A percentile compares a stretch with the other conserved stretches of the same genome.
These are phyloP conservation scores for Dryadomyces quercus-mongolicae DNA, from an alignment of 2,329 filamentous ascomycete species.

Conservation along the genomic window DNA sequence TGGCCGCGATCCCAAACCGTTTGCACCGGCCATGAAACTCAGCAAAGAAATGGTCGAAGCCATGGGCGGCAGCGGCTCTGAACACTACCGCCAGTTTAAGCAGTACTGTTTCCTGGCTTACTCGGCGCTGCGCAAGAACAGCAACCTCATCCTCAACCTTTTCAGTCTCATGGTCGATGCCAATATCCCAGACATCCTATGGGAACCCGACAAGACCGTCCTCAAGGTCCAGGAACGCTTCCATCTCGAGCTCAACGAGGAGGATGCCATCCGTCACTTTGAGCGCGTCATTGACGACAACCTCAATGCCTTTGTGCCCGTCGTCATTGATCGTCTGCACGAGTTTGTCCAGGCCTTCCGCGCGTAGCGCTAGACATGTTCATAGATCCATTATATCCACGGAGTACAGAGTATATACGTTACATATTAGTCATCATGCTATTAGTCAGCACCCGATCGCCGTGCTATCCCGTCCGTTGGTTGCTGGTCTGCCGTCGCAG, in stretches of 20 bases:
- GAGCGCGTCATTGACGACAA: slow-evolving; percentile 86
- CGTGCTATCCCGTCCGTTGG: no score
- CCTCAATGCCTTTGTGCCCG: slow-evolving; percentile 77
- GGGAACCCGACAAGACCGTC: slow-evolving; percentile 88
- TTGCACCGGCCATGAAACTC: slow-evolving; percentile 93
- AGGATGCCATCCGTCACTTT: slow-evolving; percentile 81
- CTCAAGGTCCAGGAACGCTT: slow-evolving; percentile 92
- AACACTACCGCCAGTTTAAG: slow-evolving; percentile 80
- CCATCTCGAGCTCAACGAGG: slow-evolving; percentile 80
- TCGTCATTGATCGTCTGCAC: slow-evolving; percentile 90
- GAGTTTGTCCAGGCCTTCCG: slow-evolving; percentile 87
- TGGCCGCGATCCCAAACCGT: slow-evolving; percentile 91
- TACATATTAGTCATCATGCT: no score
- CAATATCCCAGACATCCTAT: slow-evolving; percentile 87
- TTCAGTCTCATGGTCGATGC: slow-evolving; percentile 97
- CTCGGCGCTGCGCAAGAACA: slow-evolving; percentile 77
- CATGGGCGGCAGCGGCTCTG: slow-evolving; percentile 76
- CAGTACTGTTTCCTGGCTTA: slow-evolving; percentile 95
- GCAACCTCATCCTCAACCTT: slow-evolving; percentile 83
- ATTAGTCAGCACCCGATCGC: no score
- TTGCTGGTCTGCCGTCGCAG: slow-evolving; percentile 5
- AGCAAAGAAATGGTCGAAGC: slow-evolving; percentile 98
- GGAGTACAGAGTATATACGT: no score
- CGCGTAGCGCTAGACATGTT: slow-evolving; percentile 33
- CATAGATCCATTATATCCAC: no score